Conservation (phyloP, 1,284 basidiomycete species). For the Pisolithus thermaeus region DNA sequence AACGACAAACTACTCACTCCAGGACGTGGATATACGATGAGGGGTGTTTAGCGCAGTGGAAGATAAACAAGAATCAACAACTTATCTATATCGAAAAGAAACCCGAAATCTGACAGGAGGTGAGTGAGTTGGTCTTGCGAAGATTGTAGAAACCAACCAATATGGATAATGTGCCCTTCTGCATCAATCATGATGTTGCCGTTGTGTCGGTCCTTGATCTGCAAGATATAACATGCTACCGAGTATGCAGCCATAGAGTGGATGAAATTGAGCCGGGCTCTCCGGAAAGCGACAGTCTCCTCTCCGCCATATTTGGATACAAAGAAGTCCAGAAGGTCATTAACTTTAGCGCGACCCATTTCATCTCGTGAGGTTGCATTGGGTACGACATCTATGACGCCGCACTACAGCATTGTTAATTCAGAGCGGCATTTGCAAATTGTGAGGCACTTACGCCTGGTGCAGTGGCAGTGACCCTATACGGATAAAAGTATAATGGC, state of each 20-base stretch:
- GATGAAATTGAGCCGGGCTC: constrained; percentile 93
- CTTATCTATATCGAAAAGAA: constrained; percentile 97
- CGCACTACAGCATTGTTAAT: constrained; percentile 54
- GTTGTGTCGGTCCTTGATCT: constrained; percentile 97
- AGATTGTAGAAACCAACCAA: constrained; percentile 50
- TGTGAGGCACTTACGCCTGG: constrained; percentile 73
- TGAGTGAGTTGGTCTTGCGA: constrained; percentile 6
- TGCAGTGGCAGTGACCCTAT: constrained; percentile 94
- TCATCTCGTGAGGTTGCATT: constrained; percentile 98
- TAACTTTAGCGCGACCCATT: constrained; percentile 98
- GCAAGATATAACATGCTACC: constrained; percentile 93
- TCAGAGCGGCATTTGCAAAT: not conserved
- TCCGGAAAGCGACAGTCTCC: constrained; percentile 88
- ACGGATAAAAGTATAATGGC: constrained; percentile 91
- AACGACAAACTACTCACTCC: constrained; percentile 44
- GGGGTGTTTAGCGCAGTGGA: constrained; percentile 18
- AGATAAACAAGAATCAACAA: constrained; percentile 22
- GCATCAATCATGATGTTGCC: constrained; percentile 99
- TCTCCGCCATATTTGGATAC: constrained; percentile 90
- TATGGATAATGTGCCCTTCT: constrained; percentile 92
- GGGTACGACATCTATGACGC: constrained; percentile 98
- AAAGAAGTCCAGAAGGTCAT: constrained; percentile 93
- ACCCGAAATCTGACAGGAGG: constrained; percentile 81
- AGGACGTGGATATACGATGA: constrained; percentile 40
- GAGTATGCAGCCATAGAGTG: constrained; percentile 99